phyloP scores from a whole-genome alignment of 2,329 filamentous ascomycete species.

The Fusarium sp. region DNA sequence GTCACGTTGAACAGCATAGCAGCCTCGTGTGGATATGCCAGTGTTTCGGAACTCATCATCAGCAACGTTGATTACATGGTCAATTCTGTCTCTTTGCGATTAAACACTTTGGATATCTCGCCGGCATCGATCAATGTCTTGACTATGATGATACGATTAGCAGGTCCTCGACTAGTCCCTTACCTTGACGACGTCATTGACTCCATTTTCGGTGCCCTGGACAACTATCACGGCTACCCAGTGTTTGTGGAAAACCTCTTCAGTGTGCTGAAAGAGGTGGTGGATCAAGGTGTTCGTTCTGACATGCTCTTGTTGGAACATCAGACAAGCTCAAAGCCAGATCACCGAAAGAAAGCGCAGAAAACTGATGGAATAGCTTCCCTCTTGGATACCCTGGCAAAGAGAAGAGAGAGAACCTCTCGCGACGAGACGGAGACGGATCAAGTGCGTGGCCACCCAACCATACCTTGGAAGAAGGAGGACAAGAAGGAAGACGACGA shows the following conservation, averaged over 20 bases:
- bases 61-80: conserved; percentile 97
- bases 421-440: conserved; percentile 49
- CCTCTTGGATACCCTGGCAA: conserved; percentile 71
- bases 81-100: conserved; percentile 87
- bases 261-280: conserved; percentile 82
- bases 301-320: conserved; percentile 61
- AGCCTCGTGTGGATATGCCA: conserved; percentile 77
- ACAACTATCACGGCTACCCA: conserved; percentile 94
- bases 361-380: conserved; percentile 55
- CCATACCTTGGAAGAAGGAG: conserved; percentile 54
- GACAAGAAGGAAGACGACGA: conserved; percentile 50
- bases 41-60: conserved; percentile 83
- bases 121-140: conserved; percentile 92
- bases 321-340: conserved; percentile 48
- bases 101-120: conserved; percentile 93
- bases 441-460: conserved; percentile 48
- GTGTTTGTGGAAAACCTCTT: conserved; percentile 88
- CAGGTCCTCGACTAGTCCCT: conserved; percentile 83
- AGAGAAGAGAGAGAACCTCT: conserved; percentile 54
- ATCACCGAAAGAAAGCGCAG: conserved; percentile 58
- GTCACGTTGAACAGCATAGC: conserved; percentile 86
- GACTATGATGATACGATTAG: conserved; percentile 92
- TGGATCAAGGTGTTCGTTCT: conserved; percentile 80
- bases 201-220: conserved; percentile 92
- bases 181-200: conserved; percentile 93